Evolutionary conservation across 768 basidiomycete genomes (phyloP).

Genomic region (Pilatotrama ljubarskyi): DNA sequence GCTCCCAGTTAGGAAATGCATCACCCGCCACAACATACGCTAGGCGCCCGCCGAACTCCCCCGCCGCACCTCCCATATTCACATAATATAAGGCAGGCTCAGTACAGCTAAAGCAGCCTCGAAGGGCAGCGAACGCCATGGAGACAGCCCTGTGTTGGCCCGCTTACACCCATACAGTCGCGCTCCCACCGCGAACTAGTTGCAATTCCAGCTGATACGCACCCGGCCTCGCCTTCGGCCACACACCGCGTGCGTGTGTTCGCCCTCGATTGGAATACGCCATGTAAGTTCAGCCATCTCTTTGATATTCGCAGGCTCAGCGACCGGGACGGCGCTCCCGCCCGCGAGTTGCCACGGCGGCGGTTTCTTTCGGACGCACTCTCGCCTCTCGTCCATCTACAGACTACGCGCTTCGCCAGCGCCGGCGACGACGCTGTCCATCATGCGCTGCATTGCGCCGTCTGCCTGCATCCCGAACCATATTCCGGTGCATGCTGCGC

Average conservation of each 20-base stretch:
- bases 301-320: constrained; percentile 12
- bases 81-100: no score
- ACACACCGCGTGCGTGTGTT: background rate
- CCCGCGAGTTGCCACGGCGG: background rate
- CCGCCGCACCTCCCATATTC: no score
- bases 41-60: background rate
- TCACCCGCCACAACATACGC: background rate
- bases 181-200: background rate
- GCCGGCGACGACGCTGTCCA: background rate
- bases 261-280: constrained; percentile 4
- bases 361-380: constrained; percentile 1
- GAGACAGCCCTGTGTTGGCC: background rate
- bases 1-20: background rate
- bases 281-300: background rate
- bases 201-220: constrained; percentile 1
- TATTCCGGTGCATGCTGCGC: no score
- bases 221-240: background rate
- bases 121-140: background rate
- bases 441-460: background rate
- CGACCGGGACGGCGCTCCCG: background rate
- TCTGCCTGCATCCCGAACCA: background rate
- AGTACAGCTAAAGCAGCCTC: background rate
- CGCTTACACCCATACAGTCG: background rate
- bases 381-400: background rate
- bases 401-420: background rate